A percentile compares a stretch with the other conserved stretches of the same genome.
These are phyloP conservation scores for Coniochaeta pulveracea DNA, from an alignment of 2,329 filamentous ascomycete genomes.

Conservation along the genomic window DNA sequence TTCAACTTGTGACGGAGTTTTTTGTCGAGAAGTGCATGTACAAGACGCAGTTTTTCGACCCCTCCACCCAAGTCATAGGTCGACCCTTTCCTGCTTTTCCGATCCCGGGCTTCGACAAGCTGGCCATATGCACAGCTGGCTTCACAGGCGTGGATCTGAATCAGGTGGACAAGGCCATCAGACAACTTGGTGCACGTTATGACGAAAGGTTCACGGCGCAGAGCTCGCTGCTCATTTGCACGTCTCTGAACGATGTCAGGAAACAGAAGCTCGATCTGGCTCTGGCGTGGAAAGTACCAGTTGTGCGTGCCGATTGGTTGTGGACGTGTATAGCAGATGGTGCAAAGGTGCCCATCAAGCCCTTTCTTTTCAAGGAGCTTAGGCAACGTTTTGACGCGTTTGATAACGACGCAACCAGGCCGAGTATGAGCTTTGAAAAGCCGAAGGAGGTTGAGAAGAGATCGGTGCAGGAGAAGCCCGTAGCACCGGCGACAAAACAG, in stretches of 20 bases:
- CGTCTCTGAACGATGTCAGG: constrained; percentile 42
- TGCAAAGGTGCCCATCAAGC: constrained; percentile 29
- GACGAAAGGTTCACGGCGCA: constrained; percentile 63
- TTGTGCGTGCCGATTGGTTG: constrained; percentile 76
- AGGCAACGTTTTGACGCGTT: constrained; percentile 15
- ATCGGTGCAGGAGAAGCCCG: neutral
- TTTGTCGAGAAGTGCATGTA: constrained; percentile 87
- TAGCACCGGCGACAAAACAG: neutral
- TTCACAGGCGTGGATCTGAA: constrained; percentile 77
- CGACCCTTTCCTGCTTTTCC: constrained; percentile 64
- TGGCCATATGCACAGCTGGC: constrained; percentile 69
- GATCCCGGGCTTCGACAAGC: constrained; percentile 54
- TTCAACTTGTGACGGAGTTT: constrained; percentile 68
- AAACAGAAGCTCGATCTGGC: constrained; percentile 74
- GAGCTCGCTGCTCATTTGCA: constrained; percentile 70
- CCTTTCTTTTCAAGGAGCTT: constrained; percentile 36
- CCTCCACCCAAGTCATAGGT: constrained; percentile 60
- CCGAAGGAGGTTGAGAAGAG: neutral
- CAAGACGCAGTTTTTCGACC: constrained; percentile 59
- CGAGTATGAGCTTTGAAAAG: neutral
- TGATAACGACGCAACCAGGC: constrained; percentile 6
- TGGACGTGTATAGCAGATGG: constrained; percentile 64
- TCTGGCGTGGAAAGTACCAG: constrained; percentile 61
- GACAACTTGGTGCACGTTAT: constrained; percentile 69
- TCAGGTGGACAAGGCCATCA: constrained; percentile 68